Percentiles rank a stretch among this genome's conserved stretches.
phyloP scores from a whole-genome alignment of 495 filamentous ascomycete species.

The Penicillium desertorum region DNA sequence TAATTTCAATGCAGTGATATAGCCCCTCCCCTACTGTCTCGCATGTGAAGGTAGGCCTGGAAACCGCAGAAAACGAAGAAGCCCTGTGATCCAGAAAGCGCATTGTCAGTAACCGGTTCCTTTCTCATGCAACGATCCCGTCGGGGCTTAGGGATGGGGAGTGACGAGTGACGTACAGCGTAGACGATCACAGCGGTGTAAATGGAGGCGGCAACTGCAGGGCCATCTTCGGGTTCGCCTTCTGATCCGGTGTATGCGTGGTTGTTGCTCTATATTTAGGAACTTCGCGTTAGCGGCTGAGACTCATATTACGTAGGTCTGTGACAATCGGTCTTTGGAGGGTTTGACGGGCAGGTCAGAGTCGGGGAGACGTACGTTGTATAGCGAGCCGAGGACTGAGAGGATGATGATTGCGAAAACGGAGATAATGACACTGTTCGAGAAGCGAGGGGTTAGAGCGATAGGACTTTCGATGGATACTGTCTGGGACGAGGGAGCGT shows the following conservation, averaged over 20 bases:
- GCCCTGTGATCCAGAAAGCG: constrained; percentile 46
- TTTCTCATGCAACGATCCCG: neutral
- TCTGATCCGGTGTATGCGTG: constrained; percentile 75
- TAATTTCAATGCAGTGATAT: constrained; percentile 64
- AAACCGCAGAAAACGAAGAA: constrained; percentile 89
- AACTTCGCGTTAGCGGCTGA: constrained; percentile 13
- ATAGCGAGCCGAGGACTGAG: constrained; percentile 76
- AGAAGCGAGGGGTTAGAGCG: constrained; percentile 16
- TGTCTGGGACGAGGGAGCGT: constrained; percentile 19
- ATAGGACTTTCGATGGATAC: neutral
- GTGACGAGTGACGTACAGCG: constrained; percentile 60
- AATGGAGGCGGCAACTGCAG: constrained; percentile 74
- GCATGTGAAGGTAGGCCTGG: constrained; percentile 77
- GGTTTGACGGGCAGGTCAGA: neutral
- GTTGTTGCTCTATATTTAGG: constrained; percentile 57
- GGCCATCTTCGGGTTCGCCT: constrained; percentile 70
- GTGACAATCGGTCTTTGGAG: constrained; percentile 13
- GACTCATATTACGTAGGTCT: neutral
- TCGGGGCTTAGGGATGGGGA: neutral
- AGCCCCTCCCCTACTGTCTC: constrained; percentile 73
- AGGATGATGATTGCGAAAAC: constrained; percentile 86
- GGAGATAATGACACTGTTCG: constrained; percentile 76
- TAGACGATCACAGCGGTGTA: constrained; percentile 87
- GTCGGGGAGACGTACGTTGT: constrained; percentile 50
- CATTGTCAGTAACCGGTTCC: constrained; percentile 10